These are phyloP conservation scores for Schizophyllum commune DNA, from an alignment of 1,284 basidiomycete species.

Conservation along the genomic window DNA sequence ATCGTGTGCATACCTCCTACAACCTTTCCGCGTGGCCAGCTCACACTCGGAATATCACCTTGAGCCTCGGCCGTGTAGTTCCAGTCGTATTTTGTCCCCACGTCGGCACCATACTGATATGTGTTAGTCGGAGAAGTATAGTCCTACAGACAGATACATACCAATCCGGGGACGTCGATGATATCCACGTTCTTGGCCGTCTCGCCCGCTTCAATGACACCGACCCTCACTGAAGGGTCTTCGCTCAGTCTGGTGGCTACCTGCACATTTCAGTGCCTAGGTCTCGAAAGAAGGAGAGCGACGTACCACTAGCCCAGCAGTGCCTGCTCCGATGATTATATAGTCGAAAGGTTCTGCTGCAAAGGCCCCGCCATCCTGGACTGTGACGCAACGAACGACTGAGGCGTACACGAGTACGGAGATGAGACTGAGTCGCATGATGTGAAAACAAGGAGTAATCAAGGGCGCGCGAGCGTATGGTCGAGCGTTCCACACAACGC, in stretches of 20 bases:
- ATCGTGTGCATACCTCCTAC: conserved; percentile 1
- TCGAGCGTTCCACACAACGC: too few relatives aligned
- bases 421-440: background rate
- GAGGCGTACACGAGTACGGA: background rate
- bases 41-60: background rate
- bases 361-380: background rate
- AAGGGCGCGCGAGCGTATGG: too few relatives aligned
- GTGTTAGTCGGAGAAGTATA: background rate
- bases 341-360: background rate
- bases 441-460: too few relatives aligned
- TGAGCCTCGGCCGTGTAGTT: conserved; percentile 2
- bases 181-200: background rate
- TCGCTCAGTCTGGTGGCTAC: background rate
- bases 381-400: background rate
- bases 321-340: background rate
- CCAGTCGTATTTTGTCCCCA: conserved; percentile 2
- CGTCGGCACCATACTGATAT: background rate
- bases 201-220: conserved; percentile 5
- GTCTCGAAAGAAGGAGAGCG: too few relatives aligned
- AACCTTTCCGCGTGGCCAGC: background rate
- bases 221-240: background rate
- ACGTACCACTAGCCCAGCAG: background rate
- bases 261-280: background rate
- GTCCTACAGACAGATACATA: background rate
- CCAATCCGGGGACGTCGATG: background rate